Evolutionary conservation across 1,139 yeast species (phyloP).

Genomic region (Candida dubliniensis): DNA sequence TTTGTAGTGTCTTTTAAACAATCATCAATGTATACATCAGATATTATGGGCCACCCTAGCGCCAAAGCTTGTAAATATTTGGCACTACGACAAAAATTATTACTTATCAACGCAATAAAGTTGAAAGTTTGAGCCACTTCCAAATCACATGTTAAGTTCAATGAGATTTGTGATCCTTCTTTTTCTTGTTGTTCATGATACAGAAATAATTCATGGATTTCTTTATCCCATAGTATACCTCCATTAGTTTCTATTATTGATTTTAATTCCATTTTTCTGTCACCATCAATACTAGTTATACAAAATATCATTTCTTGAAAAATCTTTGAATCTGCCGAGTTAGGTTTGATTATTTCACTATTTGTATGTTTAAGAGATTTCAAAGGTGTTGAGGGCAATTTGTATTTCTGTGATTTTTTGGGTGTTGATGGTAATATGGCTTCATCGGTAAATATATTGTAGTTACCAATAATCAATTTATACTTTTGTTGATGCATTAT

Average conservation of each 20-base stretch:
- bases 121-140: conserved; percentile 22
- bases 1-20: conserved; percentile 31
- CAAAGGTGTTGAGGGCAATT: neutral
- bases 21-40: conserved; percentile 59
- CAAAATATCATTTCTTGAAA: conserved; percentile 34
- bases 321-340: conserved; percentile 5
- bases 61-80: conserved; percentile 86
- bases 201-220: conserved; percentile 38
- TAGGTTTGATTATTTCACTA: neutral
- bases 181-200: conserved; percentile 11
- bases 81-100: conserved; percentile 59
- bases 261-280: conserved; percentile 35
- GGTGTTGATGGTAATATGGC: conserved; percentile 10
- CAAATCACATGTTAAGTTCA: conserved; percentile 15
- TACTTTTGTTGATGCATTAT: conserved; percentile 37
- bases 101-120: conserved; percentile 70
- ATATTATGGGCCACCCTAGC: conserved; percentile 84
- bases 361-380: neutral
- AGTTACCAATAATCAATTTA: conserved; percentile 14
- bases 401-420: conserved; percentile 6
- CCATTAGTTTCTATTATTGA: conserved; percentile 47
- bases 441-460: conserved; percentile 13
- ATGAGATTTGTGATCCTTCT: conserved; percentile 9
- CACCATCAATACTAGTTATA: conserved; percentile 39
- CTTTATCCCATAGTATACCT: conserved; percentile 52